Percentiles rank a stretch among this genome's conserved stretches.
phyloP scores from a whole-genome alignment of 1,284 basidiomycete species.

The Inonotus hispidus region DNA sequence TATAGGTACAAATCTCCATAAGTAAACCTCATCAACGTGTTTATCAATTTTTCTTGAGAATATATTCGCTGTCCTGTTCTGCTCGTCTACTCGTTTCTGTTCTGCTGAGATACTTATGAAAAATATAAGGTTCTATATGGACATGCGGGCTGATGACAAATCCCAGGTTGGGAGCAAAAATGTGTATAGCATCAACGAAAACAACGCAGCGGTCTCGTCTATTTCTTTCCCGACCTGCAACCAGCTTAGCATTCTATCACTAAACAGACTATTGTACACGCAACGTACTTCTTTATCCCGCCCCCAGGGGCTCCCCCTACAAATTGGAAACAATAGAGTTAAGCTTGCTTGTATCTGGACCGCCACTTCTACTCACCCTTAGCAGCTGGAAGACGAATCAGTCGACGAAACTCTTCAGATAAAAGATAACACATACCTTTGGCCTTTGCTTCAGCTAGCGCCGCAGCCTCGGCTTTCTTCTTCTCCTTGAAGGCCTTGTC shows the following conservation, averaged over 20 bases:
- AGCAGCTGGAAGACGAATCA: constrained; percentile 36
- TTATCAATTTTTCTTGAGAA: no score
- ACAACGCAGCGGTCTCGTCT: constrained; percentile 15
- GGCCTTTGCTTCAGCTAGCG: constrained; percentile 59
- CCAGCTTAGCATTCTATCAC: background rate
- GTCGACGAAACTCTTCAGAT: no score
- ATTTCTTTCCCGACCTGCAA: constrained; percentile 68
- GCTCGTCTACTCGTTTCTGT: no score
- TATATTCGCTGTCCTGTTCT: no score
- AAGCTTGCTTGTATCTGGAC: background rate
- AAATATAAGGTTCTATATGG: no score
- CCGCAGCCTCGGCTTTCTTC: constrained; percentile 66
- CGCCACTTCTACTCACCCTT: constrained; percentile 45
- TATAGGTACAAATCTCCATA: background rate
- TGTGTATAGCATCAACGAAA: background rate
- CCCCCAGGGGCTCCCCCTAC: constrained; percentile 57
- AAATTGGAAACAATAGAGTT: background rate
- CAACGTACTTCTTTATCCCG: constrained; percentile 73
- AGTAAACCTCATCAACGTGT: background rate
- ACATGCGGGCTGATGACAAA: no score
- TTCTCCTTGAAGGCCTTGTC: constrained; percentile 66
- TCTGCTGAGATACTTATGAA: no score
- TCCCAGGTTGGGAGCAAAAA: no score
- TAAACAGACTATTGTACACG: background rate
- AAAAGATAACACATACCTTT: constrained; percentile 49